Percentiles rank a stretch among this genome's conserved stretches.
Conservation (phyloP, 257 asterid genomes). For the Leptodermis oblonga region DNA sequence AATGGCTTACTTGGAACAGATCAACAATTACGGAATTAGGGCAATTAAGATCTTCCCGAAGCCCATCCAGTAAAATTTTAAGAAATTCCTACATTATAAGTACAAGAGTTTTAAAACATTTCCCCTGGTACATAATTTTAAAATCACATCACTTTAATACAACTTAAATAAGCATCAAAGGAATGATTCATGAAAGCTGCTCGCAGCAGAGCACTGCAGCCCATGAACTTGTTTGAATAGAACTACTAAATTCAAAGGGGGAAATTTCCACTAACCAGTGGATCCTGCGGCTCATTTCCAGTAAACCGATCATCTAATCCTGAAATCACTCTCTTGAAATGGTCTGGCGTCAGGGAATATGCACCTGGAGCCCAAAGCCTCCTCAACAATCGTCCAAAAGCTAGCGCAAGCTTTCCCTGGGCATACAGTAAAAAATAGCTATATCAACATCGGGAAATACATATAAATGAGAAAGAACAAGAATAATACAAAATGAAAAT, state of each 20-base stretch:
- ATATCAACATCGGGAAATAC: not conserved
- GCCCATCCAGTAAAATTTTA: constrained; percentile 69
- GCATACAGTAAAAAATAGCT: constrained; percentile 18
- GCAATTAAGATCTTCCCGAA: constrained; percentile 75
- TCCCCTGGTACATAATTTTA: not conserved
- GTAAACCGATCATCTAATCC: constrained; percentile 61
- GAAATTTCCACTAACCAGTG: constrained; percentile 48
- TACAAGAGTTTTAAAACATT: not conserved
- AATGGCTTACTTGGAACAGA: constrained; percentile 50
- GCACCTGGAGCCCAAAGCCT: constrained; percentile 69
- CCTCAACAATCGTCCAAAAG: constrained; percentile 64
- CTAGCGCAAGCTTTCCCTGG: constrained; percentile 71
- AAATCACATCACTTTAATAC: not conserved
- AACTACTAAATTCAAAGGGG: not conserved
- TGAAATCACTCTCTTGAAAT: constrained; percentile 54
- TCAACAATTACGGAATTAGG: constrained; percentile 70
- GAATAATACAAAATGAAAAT: no score
- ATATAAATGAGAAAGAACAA: not conserved
- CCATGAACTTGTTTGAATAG: not conserved
- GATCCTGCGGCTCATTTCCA: constrained; percentile 68
- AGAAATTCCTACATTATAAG: constrained; percentile 51
- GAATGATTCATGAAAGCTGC: no score
- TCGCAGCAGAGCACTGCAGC: no score
- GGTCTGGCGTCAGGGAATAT: constrained; percentile 37
- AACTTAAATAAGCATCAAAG: no score